Evolutionary conservation across 441 rosid genomes (phyloP).

Genomic region (Adansonia rubrostipa): DNA sequence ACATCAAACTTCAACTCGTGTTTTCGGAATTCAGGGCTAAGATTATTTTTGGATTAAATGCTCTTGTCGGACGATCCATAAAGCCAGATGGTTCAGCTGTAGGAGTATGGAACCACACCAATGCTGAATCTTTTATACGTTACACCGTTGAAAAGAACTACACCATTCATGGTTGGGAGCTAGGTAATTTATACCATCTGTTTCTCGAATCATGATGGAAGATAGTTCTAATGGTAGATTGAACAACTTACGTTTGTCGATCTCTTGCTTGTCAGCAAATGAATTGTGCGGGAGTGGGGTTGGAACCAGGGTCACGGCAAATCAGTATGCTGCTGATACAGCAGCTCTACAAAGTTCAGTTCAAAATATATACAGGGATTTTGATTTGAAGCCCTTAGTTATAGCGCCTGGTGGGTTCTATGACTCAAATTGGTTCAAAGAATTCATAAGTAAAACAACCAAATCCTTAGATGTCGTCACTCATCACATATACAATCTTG

Average conservation of each 20-base stretch:
- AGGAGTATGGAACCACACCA: constrained; percentile 83
- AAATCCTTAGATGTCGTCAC: constrained; percentile 61
- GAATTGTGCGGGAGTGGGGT: constrained; percentile 84
- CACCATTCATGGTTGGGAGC: constrained; percentile 84
- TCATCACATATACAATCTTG: constrained; percentile 94
- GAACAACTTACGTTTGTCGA: neutral
- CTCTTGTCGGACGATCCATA: constrained; percentile 64
- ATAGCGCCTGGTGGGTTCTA: constrained; percentile 94
- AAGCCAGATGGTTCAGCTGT: constrained; percentile 51
- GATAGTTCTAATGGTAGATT: neutral
- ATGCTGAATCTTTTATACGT: constrained; percentile 77
- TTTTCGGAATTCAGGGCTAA: constrained; percentile 56
- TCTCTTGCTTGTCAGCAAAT: constrained; percentile 54
- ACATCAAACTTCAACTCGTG: constrained; percentile 6
- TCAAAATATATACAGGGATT: constrained; percentile 49
- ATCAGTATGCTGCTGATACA: constrained; percentile 77
- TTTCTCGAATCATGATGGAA: constrained; percentile 1
- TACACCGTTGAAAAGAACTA: constrained; percentile 65
- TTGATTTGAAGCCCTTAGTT: constrained; percentile 61
- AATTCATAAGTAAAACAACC: constrained; percentile 54
- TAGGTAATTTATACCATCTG: constrained; percentile 53
- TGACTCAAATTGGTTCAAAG: constrained; percentile 69
- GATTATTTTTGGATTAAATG: constrained; percentile 85
- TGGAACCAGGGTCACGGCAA: constrained; percentile 72
- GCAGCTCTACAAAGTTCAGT: constrained; percentile 55